Conservation (phyloP, 441 rosid genomes). For the Populus hybrid region DNA sequence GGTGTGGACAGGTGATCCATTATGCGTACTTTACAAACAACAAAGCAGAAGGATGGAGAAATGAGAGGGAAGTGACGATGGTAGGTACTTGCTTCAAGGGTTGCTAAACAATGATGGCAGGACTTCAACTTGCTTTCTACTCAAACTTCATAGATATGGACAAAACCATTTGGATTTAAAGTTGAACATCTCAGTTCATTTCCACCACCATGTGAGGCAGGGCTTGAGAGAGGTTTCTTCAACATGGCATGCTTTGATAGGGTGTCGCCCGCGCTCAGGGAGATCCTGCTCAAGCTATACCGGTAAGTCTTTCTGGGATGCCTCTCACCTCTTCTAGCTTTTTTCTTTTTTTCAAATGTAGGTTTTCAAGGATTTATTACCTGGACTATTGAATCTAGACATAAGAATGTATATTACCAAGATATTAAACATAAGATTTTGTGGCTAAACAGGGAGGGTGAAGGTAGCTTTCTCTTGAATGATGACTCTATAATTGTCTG, state of each 20-base stretch:
- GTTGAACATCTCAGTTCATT: background rate
- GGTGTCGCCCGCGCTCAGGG: conserved; percentile 68
- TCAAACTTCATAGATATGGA: conserved; percentile 17
- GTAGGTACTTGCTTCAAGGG: conserved; percentile 48
- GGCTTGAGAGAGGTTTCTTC: conserved; percentile 11
- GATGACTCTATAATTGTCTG: background rate
- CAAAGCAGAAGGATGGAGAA: conserved; percentile 6
- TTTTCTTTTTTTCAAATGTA: background rate
- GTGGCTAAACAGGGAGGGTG: background rate
- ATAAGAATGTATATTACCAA: background rate
- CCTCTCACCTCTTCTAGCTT: background rate
- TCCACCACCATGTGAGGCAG: background rate
- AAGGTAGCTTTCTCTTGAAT: background rate
- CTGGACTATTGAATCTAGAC: background rate
- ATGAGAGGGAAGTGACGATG: background rate
- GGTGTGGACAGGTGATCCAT: conserved; percentile 13
- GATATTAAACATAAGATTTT: background rate
- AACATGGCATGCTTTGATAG: conserved; percentile 61
- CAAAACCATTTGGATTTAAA: conserved; percentile 1
- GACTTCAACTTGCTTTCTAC: conserved; percentile 30
- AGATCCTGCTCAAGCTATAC: conserved; percentile 56
- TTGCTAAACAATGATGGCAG: conserved; percentile 41
- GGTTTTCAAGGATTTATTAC: background rate
- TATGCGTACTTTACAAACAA: conserved; percentile 31
- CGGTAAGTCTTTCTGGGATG: conserved; percentile 31